These are phyloP conservation scores for Infundibulicybe gibba DNA, from an alignment of 768 basidiomycete genomes.

Conservation along the genomic window DNA sequence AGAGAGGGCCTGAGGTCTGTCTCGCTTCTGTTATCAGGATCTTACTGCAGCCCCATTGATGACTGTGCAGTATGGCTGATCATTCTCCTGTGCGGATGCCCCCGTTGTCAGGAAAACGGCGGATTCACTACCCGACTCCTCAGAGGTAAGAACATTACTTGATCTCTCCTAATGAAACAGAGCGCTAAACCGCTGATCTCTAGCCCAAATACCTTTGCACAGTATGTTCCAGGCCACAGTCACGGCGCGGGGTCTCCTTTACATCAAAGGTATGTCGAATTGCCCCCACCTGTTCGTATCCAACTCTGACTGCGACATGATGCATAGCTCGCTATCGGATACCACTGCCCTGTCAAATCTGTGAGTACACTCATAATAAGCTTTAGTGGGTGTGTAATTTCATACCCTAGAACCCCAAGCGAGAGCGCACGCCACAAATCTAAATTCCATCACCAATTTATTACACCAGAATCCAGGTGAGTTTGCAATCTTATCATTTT, in stretches of 20 bases:
- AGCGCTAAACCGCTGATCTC: neutral
- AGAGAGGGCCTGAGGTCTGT: conserved; percentile 8
- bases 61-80: conserved; percentile 9
- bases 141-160: conserved; percentile 4
- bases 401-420: conserved; percentile 7
- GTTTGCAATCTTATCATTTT: conserved; percentile 1
- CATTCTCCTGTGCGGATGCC: conserved; percentile 20
- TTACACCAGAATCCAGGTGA: conserved; percentile 48
- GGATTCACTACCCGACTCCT: neutral
- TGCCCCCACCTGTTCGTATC: neutral
- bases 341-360: neutral
- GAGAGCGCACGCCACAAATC: conserved; percentile 9
- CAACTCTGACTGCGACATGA: neutral
- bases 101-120: neutral
- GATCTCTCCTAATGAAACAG: neutral
- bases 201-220: conserved; percentile 25
- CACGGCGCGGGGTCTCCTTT: conserved; percentile 25
- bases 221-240: conserved; percentile 15
- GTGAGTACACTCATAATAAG: neutral
- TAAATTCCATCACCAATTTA: conserved; percentile 28
- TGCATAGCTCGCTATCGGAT: neutral
- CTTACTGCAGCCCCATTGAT: conserved; percentile 9
- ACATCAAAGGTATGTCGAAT: conserved; percentile 13
- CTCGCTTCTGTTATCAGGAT: neutral
- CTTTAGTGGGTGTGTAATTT: neutral